phyloP scores from a whole-genome alignment of 2,329 filamentous ascomycete species.

The Apiospora malaysiana region DNA sequence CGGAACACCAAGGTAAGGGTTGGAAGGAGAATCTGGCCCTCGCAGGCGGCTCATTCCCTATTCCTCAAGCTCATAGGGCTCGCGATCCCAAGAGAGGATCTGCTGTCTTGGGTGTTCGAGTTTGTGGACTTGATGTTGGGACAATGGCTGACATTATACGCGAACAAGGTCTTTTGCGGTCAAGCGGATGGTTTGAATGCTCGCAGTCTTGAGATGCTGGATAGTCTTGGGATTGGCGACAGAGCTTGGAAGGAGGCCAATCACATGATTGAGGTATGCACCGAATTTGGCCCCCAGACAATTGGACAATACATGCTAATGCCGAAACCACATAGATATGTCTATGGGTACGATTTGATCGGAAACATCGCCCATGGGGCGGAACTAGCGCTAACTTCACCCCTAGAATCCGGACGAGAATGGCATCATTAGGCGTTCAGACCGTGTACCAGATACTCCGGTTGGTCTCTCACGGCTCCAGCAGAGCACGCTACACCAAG shows the following conservation, averaged over 20 bases:
- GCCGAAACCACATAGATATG: slow-evolving; percentile 32
- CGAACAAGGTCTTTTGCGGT: slow-evolving; percentile 44
- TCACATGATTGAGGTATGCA: slow-evolving; percentile 67
- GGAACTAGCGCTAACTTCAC: neutral
- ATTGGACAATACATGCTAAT: neutral
- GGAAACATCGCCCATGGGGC: neutral
- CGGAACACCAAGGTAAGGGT: slow-evolving; percentile 35
- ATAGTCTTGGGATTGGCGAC: slow-evolving; percentile 72
- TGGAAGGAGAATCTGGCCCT: neutral
- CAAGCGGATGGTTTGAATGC: slow-evolving; percentile 61
- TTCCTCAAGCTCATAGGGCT: neutral
- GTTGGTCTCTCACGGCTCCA: slow-evolving; percentile 67
- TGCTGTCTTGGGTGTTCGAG: neutral
- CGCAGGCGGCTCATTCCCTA: neutral
- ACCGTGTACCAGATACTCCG: slow-evolving; percentile 67
- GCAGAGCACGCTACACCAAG: slow-evolving; percentile 73
- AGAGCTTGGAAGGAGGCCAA: slow-evolving; percentile 70
- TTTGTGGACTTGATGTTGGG: neutral
- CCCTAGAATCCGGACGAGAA: slow-evolving; percentile 64
- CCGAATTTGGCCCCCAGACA: neutral
- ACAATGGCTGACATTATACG: neutral
- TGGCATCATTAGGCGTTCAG: slow-evolving; percentile 62
- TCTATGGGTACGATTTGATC: slow-evolving; percentile 35
- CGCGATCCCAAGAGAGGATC: too few relatives aligned
- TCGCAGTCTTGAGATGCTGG: slow-evolving; percentile 73